Evolutionary conservation across 179 eudicot genomes (phyloP).

Genomic region (Spergularia azorica): DNA sequence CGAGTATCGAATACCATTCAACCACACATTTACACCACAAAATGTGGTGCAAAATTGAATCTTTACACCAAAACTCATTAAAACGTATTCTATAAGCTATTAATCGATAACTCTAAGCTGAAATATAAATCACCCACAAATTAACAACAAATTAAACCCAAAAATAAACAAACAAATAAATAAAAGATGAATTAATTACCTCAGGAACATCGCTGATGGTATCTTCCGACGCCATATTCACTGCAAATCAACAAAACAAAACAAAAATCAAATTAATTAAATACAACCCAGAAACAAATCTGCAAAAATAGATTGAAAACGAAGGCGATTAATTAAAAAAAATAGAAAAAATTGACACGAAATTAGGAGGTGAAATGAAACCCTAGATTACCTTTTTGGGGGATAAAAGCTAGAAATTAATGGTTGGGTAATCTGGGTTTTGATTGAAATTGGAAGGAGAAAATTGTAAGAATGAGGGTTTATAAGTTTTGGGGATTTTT

Average conservation of each 20-base stretch:
- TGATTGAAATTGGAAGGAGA: too few species aligned
- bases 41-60: too few species aligned
- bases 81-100: too few species aligned
- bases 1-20: too few species aligned
- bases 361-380: neutral
- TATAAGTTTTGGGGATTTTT: neutral
- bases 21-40: too few species aligned
- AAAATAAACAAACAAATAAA: neutral
- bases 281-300: neutral
- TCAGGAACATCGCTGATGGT: slow-evolving; percentile 18
- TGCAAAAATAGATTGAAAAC: neutral
- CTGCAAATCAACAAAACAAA: slow-evolving; percentile 10
- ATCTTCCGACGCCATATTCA: slow-evolving; percentile 28
- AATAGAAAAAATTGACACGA: neutral
- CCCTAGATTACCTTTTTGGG: slow-evolving; percentile 5
- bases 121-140: too few species aligned
- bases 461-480: neutral
- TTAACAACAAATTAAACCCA: too few species aligned
- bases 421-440: too few species aligned
- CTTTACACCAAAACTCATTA: too few species aligned
- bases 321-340: neutral
- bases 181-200: neutral
- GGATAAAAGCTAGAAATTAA: neutral
- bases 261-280: neutral
- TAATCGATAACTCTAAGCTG: too few species aligned